A percentile compares a stretch with the other conserved stretches of the same genome.
phyloP scores from a whole-genome alignment of 1,139 yeast species.

The Taphrina pruni region DNA sequence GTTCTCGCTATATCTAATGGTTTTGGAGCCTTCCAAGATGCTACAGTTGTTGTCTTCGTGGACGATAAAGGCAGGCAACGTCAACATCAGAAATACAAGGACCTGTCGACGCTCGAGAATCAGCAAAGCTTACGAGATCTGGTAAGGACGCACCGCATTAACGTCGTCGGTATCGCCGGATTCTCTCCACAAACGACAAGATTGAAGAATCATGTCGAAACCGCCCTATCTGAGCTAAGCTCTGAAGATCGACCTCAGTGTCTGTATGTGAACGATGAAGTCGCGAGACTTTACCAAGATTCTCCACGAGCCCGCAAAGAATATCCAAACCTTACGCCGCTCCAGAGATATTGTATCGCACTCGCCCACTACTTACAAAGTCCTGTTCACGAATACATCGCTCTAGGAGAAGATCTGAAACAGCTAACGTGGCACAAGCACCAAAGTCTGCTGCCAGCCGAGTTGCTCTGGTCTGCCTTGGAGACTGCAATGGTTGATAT shows the following conservation, averaged over 20 bases:
- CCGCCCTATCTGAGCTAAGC: conserved; percentile 50
- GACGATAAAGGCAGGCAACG: conserved; percentile 81
- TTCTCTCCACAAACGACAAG: conserved; percentile 75
- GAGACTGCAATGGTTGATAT: conserved; percentile 88
- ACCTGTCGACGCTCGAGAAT: conserved; percentile 65
- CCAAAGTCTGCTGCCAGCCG: conserved; percentile 73
- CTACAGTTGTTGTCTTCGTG: conserved; percentile 79
- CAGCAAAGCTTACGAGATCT: conserved; percentile 65
- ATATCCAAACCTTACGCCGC: conserved; percentile 83
- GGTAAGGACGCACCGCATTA: conserved; percentile 67
- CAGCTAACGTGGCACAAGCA: conserved; percentile 76
- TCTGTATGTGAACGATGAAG: conserved; percentile 85
- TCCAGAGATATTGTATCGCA: conserved; percentile 85
- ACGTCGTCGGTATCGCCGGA: conserved; percentile 89
- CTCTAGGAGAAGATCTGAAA: conserved; percentile 66
- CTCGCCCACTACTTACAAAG: conserved; percentile 89
- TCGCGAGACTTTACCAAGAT: conserved; percentile 85
- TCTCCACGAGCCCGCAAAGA: conserved; percentile 77
- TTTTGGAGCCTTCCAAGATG: conserved; percentile 68
- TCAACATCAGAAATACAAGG: conserved; percentile 78
- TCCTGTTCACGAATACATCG: conserved; percentile 85
- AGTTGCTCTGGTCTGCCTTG: conserved; percentile 67
- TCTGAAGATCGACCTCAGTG: conserved; percentile 50
- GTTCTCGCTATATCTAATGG: conserved; percentile 86
- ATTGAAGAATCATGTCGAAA: conserved; percentile 64